Conservation (phyloP, 1,284 basidiomycete species). For the Hortiboletus rubellus region DNA sequence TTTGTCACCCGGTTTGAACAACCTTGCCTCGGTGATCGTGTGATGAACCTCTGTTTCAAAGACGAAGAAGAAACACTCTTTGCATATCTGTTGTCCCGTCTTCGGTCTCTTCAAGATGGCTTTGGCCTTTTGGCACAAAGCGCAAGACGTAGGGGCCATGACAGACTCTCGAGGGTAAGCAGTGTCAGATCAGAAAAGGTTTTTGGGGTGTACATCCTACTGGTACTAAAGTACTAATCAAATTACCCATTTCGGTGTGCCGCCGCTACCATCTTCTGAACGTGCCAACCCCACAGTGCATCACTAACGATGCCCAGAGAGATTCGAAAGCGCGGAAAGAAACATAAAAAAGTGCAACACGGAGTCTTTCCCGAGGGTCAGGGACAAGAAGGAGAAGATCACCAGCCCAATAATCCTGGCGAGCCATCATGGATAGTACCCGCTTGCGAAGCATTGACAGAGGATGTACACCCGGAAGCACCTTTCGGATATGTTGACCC, state of each 20-base stretch:
- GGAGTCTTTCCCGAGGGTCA: slow-evolving; percentile 20
- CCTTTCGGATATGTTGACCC: slow-evolving; percentile 87
- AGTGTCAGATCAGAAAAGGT: neutral
- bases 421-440: slow-evolving; percentile 70
- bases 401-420: slow-evolving; percentile 10
- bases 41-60: slow-evolving; percentile 99
- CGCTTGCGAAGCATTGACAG: slow-evolving; percentile 28
- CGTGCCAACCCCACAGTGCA: neutral
- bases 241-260: slow-evolving; percentile 5
- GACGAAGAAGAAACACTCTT: slow-evolving; percentile 93
- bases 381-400: slow-evolving; percentile 20
- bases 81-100: slow-evolving; percentile 96
- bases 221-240: too few species aligned
- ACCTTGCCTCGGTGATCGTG: slow-evolving; percentile 78
- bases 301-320: slow-evolving; percentile 59
- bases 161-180: neutral
- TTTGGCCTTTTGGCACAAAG: slow-evolving; percentile 72
- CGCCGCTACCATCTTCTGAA: neutral
- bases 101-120: slow-evolving; percentile 96
- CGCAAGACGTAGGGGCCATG: slow-evolving; percentile 73
- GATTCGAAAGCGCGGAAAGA: slow-evolving; percentile 75
- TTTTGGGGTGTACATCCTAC: neutral
- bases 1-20: slow-evolving; percentile 90
- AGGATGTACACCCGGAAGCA: slow-evolving; percentile 60
- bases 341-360: slow-evolving; percentile 56